Evolutionary conservation across 1,139 yeast genomes (phyloP).

Genomic region (Pichia sp.): DNA sequence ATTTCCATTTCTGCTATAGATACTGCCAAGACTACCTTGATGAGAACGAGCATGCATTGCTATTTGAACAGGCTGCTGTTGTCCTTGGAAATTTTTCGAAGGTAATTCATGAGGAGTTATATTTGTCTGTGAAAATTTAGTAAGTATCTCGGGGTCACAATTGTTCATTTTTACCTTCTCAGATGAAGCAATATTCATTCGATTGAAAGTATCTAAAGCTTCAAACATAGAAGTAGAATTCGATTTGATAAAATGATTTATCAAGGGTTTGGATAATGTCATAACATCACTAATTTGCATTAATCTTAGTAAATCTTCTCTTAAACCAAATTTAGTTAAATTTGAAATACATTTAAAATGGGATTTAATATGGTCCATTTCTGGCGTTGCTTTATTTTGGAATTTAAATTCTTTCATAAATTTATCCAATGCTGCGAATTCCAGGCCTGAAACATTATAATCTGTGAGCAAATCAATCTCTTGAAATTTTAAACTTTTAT

Average conservation of each 20-base stretch:
- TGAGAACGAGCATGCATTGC: background rate
- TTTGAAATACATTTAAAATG: slow-evolving; percentile 35
- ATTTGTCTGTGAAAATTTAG: background rate
- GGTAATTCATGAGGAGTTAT: background rate
- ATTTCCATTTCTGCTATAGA: background rate
- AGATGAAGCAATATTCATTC: slow-evolving; percentile 10
- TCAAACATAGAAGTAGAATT: slow-evolving; percentile 50
- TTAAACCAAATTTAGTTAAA: slow-evolving; percentile 54
- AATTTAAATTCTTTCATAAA: slow-evolving; percentile 13
- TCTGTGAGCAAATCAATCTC: slow-evolving; percentile 57
- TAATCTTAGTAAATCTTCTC: slow-evolving; percentile 57
- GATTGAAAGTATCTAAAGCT: slow-evolving; percentile 50
- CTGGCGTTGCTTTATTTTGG: slow-evolving; percentile 13
- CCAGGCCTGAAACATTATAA: slow-evolving; percentile 36
- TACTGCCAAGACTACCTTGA: background rate
- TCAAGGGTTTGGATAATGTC: slow-evolving; percentile 60
- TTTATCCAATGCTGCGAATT: slow-evolving; percentile 32
- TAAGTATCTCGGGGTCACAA: background rate
- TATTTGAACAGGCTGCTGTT: too few species aligned
- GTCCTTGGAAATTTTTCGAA: background rate
- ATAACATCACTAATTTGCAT: slow-evolving; percentile 74
- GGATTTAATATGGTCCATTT: slow-evolving; percentile 22
- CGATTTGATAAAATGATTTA: slow-evolving; percentile 46
- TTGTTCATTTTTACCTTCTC: background rate
- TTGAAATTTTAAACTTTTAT: slow-evolving; percentile 58